Evolutionary conservation across 768 basidiomycete genomes (phyloP), one percentile per base, ranked within the genome.

Genomic region (Podaxis carcinomalis): DNA sequence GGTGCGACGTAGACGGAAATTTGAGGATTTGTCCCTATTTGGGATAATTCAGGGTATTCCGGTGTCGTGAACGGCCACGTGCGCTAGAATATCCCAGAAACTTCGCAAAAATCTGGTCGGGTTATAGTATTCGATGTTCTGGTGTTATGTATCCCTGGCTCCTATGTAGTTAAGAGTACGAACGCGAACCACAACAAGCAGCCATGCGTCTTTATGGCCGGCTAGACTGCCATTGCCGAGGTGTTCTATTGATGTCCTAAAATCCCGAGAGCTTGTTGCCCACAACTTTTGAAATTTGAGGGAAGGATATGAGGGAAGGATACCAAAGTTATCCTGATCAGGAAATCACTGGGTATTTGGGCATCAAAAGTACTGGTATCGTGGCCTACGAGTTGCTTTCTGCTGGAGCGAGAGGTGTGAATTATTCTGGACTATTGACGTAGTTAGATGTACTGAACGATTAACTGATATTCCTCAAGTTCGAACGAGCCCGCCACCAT

Each of bases 401-500:
- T 2, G 1, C 32, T 7, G 9, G 7, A 32, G 7, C 32, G 32
- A 32, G 7, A 9, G 32, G 32, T 32, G 7, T 7, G 32, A 32
- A 32, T 32, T 32, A 32, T 32, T 32, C 9, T 32, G 32, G 32
- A 32, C 1, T 9, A 32, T 32, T 9, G 32, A 32, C 32, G 7
- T 9, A 32, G 7, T 32, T 9, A 32, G 32, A 9, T 32, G 32
- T 32, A 32, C 32, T 32, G 32, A 32, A 32, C 1, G 7, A 32
- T 32, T 7, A 32, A 32, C 32, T 32, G 7, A 9, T 9, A 32
- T 32, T 32, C n/a, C n/a, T n/a, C 32, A 32, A 32, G 7, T 16
- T 2, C 19, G n/a, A 19, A 61, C 89, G 78, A 58, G 79, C 78
- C 11, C 70, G 75, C 93, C 93, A 95, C 88, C 90, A 93, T 16